phyloP scores from a whole-genome alignment of 2,329 filamentous ascomycete genomes.

The Ascosphaera aggregata region DNA sequence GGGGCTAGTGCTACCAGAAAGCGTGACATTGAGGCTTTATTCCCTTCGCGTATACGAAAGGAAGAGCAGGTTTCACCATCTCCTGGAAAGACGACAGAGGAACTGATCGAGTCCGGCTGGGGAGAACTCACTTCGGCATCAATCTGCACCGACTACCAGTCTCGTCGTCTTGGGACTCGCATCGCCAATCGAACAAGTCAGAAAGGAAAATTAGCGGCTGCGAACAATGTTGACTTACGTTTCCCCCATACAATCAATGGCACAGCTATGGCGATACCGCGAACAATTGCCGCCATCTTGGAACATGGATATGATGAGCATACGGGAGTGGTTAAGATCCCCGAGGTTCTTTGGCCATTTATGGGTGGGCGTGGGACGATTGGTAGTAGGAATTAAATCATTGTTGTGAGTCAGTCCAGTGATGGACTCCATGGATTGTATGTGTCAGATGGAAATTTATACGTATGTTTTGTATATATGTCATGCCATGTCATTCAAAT shows the following conservation, averaged over 20 bases:
- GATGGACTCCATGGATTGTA: no score
- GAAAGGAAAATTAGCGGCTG: conserved; percentile 7
- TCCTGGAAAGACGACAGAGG: background rate
- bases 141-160: conserved; percentile 90
- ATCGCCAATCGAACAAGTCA: conserved; percentile 26
- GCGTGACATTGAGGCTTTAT: conserved; percentile 81
- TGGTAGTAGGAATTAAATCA: conserved; percentile 13
- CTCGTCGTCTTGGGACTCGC: conserved; percentile 54
- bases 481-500: no score
- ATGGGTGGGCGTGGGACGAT: conserved; percentile 59
- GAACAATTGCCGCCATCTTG: conserved; percentile 68
- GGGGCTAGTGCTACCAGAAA: conserved; percentile 75
- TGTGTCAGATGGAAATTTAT: no score
- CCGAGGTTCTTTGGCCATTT: conserved; percentile 56
- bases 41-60: conserved; percentile 44
- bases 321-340: conserved; percentile 44
- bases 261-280: conserved; percentile 74
- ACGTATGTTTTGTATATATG: no score
- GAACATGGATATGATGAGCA: conserved; percentile 75
- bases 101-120: conserved; percentile 36
- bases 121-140: conserved; percentile 83
- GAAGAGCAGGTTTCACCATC: background rate
- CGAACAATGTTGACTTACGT: conserved; percentile 23
- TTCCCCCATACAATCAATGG: conserved; percentile 89
- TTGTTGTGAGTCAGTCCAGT: no score